Base-by-base conservation (phyloP, 495 filamentous ascomycete species). In the Neurospora tetrasperma region DNA sequence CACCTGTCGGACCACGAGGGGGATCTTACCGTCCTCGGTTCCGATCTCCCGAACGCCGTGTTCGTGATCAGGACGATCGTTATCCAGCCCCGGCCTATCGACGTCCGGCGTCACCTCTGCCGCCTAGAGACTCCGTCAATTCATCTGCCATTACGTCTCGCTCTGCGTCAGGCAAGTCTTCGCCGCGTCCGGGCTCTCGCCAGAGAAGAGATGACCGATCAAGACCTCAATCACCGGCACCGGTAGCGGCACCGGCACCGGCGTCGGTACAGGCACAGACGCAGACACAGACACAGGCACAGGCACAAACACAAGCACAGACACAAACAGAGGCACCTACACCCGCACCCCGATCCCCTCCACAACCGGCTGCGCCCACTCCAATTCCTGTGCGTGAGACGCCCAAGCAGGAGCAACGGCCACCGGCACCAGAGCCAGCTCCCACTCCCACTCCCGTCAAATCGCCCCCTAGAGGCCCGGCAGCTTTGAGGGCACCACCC, bases 381-480 rank as follows among this genome's bases (percentile, higher is more conserved):
- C 76, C 75, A 73, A 48, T 75, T 66, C 42, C 73, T 71, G 10
- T 73, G 73, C 71, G 75, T 54, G 73, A 80, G 75, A 73, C 79
- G 73, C 70, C 81, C 68, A 76, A 80, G 73, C 69, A 78, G 72
- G n/a, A 31, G 38, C 71, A 18, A 74, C 75, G 20, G 27, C 54
- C 2, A 38, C 54, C 54, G 27, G 73, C 69, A 69, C 74, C 12
- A 39, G 76, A 16, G 69, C 73, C 72, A 54, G 83, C 85, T 39
- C 62, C 73, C 54, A 69, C 69, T 71, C 68, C 79, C 43, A 62
- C 75, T 66, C 70, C 76, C 44, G 43, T 75, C 44, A 81, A 72
- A 66, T 85, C 85, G 42, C 85, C 85, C 31, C 85, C 85, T 3
- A 80, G 82, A 70, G 85, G 84, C 2, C 85, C 85, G 20, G 85